Conservation (phyloP, 495 filamentous ascomycete genomes). For the Aspergillus bertholletiae region DNA sequence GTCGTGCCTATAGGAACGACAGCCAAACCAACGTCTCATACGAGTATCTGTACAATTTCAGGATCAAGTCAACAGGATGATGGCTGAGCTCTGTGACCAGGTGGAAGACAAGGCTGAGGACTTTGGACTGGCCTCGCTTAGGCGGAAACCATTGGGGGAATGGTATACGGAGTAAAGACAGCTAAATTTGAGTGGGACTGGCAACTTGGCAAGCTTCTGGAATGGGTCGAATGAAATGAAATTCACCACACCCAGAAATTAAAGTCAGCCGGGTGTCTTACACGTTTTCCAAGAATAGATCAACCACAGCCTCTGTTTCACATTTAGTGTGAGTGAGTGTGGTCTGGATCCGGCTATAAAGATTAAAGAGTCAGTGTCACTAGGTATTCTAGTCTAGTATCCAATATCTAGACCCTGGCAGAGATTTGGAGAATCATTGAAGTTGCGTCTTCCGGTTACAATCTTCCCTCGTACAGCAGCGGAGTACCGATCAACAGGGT, state of each 20-base stretch:
- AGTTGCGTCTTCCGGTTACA: too few species aligned
- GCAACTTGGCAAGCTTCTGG: background rate
- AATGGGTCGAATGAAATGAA: too few species aligned
- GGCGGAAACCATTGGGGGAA: background rate
- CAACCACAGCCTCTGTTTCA: background rate
- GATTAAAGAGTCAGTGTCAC: background rate
- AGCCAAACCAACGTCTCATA: background rate
- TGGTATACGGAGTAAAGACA: background rate
- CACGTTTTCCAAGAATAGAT: constrained; percentile 1
- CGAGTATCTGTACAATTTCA: background rate
- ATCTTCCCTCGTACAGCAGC: too few species aligned
- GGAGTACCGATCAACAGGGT: too few species aligned
- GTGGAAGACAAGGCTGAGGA: background rate
- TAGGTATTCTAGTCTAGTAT: too few species aligned
- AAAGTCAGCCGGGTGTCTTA: background rate
- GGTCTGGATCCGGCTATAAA: background rate
- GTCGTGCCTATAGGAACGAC: background rate
- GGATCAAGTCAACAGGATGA: background rate
- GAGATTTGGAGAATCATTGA: too few species aligned
- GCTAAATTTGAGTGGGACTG: background rate
- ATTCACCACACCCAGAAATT: background rate
- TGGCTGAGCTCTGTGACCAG: background rate
- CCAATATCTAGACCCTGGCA: too few species aligned
- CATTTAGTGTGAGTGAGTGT: background rate
- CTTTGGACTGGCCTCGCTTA: background rate